Evolutionary conservation across 306 rosid species (phyloP).

Genomic region (Heteromeles arbutifolia): DNA sequence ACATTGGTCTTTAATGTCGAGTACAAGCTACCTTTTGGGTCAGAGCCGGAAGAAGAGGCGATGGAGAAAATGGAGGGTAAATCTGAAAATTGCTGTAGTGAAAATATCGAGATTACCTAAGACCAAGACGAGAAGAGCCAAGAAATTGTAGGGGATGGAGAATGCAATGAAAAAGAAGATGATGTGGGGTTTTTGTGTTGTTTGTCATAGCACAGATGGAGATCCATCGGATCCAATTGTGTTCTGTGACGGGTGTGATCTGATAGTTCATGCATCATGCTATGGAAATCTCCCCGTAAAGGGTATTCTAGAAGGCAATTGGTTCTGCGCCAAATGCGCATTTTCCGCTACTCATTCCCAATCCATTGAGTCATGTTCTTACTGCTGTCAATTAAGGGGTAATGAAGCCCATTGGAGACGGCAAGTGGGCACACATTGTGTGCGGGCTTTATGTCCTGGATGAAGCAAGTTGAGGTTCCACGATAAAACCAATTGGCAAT

Average conservation of each 20-base stretch:
- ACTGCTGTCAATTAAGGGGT: constrained; percentile 49
- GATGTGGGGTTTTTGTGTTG: constrained; percentile 56
- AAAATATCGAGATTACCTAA: background rate
- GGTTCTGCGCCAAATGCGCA: constrained; percentile 64
- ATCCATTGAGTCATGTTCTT: background rate
- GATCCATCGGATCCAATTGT: constrained; percentile 74
- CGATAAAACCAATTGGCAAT: too few relatives aligned
- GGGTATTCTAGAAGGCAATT: constrained; percentile 62
- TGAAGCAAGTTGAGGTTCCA: too few relatives aligned
- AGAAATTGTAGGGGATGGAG: background rate
- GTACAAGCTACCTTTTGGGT: constrained; percentile 28
- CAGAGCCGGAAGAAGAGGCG: background rate
- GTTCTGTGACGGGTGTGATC: constrained; percentile 76
- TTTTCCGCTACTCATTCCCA: background rate
- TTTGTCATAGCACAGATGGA: constrained; percentile 81
- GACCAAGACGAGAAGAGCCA: background rate
- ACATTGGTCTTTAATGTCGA: constrained; percentile 56
- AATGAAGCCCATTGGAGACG: constrained; percentile 42
- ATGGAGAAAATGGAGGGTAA: background rate
- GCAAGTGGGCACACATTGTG: constrained; percentile 66
- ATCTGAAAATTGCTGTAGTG: background rate
- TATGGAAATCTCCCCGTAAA: constrained; percentile 59
- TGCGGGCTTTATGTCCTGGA: constrained; percentile 47
- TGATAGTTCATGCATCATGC: constrained; percentile 84
- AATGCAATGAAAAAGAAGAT: background rate